Percentiles rank a stretch among this genome's conserved stretches.
These are phyloP conservation scores for Alisma plantagoaquatica DNA, from an alignment of 106 monocot genomes.

Conservation along the genomic window DNA sequence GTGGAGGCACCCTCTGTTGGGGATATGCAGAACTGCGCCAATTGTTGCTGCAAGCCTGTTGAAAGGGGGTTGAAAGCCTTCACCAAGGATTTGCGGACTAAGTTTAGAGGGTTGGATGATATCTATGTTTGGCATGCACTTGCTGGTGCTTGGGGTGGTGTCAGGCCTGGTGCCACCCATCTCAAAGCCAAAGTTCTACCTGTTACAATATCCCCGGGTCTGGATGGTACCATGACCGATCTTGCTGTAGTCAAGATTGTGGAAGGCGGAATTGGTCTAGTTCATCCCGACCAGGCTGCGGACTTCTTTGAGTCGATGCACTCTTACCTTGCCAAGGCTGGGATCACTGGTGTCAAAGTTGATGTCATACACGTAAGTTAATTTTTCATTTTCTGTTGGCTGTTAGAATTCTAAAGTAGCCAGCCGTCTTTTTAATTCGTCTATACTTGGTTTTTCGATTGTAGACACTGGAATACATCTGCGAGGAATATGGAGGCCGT, in stretches of 20 bases:
- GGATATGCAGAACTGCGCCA: too few species aligned
- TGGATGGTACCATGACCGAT: constrained; percentile 41
- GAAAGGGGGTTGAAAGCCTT: constrained; percentile 26
- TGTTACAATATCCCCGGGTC: constrained; percentile 19
- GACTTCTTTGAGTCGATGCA: constrained; percentile 43
- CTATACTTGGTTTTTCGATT: background rate
- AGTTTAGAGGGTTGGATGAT: constrained; percentile 34
- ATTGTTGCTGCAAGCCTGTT: background rate
- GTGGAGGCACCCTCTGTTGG: background rate
- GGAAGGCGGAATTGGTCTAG: constrained; percentile 39
- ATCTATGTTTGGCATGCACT: constrained; percentile 54
- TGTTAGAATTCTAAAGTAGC: background rate
- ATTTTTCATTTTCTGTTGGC: too few species aligned
- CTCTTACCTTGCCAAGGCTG: constrained; percentile 30
- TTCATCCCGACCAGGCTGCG: constrained; percentile 30
- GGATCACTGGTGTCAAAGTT: constrained; percentile 41
- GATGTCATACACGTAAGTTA: constrained; percentile 49
- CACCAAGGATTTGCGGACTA: constrained; percentile 29
- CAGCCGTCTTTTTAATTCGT: background rate
- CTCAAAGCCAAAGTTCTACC: constrained; percentile 22
- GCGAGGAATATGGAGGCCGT: constrained; percentile 30
- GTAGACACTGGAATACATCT: constrained; percentile 39
- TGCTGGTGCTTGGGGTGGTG: constrained; percentile 50
- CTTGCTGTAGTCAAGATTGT: constrained; percentile 36
- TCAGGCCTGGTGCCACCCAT: constrained; percentile 24